These are phyloP conservation scores for Lyophyllum decastes DNA, from an alignment of 768 basidiomycete genomes.

Conservation along the genomic window DNA sequence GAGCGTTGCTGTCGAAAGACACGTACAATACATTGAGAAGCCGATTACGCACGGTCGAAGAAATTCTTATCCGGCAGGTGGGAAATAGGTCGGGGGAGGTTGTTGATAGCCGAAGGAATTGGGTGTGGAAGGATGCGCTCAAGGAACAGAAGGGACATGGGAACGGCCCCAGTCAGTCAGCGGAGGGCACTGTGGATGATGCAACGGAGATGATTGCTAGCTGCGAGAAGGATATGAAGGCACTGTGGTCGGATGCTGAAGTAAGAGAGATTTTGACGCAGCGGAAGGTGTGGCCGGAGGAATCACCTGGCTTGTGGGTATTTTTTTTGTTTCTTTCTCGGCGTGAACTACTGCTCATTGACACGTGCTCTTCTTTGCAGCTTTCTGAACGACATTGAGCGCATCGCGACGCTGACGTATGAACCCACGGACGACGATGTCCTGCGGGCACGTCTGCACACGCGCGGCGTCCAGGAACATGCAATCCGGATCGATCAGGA, in stretches of 20 bases:
- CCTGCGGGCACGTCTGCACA: slow-evolving; percentile 62
- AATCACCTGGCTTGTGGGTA: slow-evolving; percentile 62
- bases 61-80: too few species aligned
- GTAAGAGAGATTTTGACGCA: slow-evolving; percentile 44
- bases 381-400: slow-evolving; percentile 56
- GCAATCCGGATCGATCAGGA: slow-evolving; percentile 45
- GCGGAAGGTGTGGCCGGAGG: slow-evolving; percentile 48
- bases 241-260: slow-evolving; percentile 51
- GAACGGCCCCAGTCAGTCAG: too few species aligned
- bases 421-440: slow-evolving; percentile 62
- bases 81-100: too few species aligned
- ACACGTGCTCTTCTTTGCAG: slow-evolving; percentile 28
- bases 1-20: too few species aligned
- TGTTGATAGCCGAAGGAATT: too few species aligned
- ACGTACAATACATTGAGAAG: too few species aligned
- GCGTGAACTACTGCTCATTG: too few species aligned
- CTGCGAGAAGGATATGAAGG: slow-evolving; percentile 52
- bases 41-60: too few species aligned
- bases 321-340: neutral
- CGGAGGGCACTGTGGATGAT: too few species aligned
- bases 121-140: slow-evolving; percentile 22
- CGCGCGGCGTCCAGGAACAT: slow-evolving; percentile 67
- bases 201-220: too few species aligned
- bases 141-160: neutral
- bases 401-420: slow-evolving; percentile 52